Evolutionary conservation across 2,329 filamentous ascomycete species (phyloP).

Genomic region (Microascus cirrosus): DNA sequence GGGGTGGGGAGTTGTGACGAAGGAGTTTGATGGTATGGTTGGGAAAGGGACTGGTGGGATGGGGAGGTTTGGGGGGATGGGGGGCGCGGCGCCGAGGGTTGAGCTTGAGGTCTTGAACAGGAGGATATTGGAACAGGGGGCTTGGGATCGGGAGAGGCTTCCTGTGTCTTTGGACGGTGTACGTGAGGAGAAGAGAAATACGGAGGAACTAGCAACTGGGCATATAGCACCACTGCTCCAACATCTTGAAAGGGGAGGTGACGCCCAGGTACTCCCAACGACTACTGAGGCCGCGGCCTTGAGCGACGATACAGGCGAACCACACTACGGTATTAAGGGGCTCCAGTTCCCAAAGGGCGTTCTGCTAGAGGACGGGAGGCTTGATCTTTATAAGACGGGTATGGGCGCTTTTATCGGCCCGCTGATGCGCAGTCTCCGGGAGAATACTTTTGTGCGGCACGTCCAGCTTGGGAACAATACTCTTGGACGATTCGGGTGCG

Average conservation of each 20-base stretch:
- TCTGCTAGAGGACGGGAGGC: slow-evolving; percentile 37
- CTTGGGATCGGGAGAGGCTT: slow-evolving; percentile 18
- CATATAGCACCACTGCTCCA: slow-evolving; percentile 21
- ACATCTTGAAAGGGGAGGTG: slow-evolving; percentile 19
- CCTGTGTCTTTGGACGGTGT: slow-evolving; percentile 19
- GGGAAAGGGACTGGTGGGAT: slow-evolving; percentile 9
- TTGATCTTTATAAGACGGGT: slow-evolving; percentile 45
- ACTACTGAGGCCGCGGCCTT: slow-evolving; percentile 12
- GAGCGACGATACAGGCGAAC: slow-evolving; percentile 23
- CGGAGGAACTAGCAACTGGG: slow-evolving; percentile 16
- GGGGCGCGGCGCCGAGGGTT: slow-evolving; percentile 19
- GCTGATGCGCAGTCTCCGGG: slow-evolving; percentile 35
- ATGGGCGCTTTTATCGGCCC: slow-evolving; percentile 37
- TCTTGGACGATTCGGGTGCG: slow-evolving; percentile 35
- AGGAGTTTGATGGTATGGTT: slow-evolving; percentile 20
- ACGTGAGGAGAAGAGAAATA: slow-evolving; percentile 21
- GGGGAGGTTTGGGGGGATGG: slow-evolving; percentile 13
- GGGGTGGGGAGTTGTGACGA: slow-evolving; percentile 22
- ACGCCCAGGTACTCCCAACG: too few species aligned
- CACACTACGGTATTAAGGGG: slow-evolving; percentile 20
- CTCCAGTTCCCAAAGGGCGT: slow-evolving; percentile 24
- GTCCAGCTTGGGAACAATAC: slow-evolving; percentile 45
- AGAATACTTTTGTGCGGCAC: slow-evolving; percentile 34
- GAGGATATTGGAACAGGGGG: slow-evolving; percentile 20
- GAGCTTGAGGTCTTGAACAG: slow-evolving; percentile 19